Evolutionary conservation across 257 asterid species (phyloP), one percentile per base, ranked within the genome.

Genomic region (Solanum appendiculatum): DNA sequence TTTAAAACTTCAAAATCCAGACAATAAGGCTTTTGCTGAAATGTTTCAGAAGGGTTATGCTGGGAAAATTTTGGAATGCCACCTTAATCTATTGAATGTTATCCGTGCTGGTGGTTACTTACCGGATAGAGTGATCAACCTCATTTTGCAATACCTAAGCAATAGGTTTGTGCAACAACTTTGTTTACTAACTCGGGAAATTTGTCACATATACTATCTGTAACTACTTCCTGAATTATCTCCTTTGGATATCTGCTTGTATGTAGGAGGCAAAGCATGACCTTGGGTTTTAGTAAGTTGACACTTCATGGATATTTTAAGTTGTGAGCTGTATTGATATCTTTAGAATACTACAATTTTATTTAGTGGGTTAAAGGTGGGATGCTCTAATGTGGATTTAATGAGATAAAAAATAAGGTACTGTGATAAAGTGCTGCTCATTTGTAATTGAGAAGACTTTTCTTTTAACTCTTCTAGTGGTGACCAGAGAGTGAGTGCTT

Each of bases 1-100:
- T 86, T 86, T 93, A 86, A 95, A 97, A 90, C 96, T 96, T 90
- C 98, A 97, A 90, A 97, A 95, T 88, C 99, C 98, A 58, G 98
- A 97, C 73, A 95, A 95, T 89, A 96, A 92, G 91, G 97, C 94
- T 48, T 97, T 97, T 92, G 99, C 99, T 25, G 99, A 97, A 91
- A 92, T 96, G 95, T 97, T 97, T 90, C 99, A 97, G 93, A 95
- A 96, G 93, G 95, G 92, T 86, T 97, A 94, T 85, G 99, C 99
- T 6, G 99, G 98, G 70, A 95, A 94, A 91, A 94, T 97, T 86
- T 90, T 97, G 94, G 99, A 96, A 89, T 96, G 98, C 92, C 98
- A 97, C 91, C 88, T 97, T 70, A 97, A 94, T 91, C 89, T 96
- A 91, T 90, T 97, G 92, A 97, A 93, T 91, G 95, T 91, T 86